Conservation (phyloP, 805 yeast genomes). For the Torulaspora delbrueckii region DNA sequence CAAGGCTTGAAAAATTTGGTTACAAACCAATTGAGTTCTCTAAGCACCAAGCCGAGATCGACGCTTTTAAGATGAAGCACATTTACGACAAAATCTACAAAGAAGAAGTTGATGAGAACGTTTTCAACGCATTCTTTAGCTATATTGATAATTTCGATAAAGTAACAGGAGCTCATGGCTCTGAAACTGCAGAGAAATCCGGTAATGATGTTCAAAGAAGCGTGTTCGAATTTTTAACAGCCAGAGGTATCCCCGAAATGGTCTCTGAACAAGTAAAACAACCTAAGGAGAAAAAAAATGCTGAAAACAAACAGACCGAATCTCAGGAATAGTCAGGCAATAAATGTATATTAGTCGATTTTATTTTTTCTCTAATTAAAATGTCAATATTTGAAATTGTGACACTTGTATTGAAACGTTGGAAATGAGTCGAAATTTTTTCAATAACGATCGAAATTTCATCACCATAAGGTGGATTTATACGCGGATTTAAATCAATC, state of each 20-base stretch:
- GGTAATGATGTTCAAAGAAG: conserved; percentile 32
- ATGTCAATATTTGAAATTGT: neutral
- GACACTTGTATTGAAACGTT: neutral
- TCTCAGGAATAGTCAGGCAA: neutral
- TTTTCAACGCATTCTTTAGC: conserved; percentile 84
- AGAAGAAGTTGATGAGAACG: conserved; percentile 84
- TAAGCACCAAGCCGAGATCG: conserved; percentile 64
- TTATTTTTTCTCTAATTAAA: neutral
- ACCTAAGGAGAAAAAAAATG: neutral
- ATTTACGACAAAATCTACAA: conserved; percentile 90
- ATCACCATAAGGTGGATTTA: neutral
- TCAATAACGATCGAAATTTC: neutral
- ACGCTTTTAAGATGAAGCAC: conserved; percentile 76
- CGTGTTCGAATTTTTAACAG: conserved; percentile 41
- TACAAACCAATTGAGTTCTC: conserved; percentile 69
- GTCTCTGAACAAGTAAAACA: neutral
- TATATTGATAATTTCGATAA: conserved; percentile 75
- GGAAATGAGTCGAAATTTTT: conserved; percentile 7
- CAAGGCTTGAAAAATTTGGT: conserved; percentile 65
- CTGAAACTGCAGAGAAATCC: conserved; percentile 31
- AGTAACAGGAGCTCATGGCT: conserved; percentile 50
- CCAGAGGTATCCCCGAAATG: conserved; percentile 36
- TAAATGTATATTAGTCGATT: neutral
- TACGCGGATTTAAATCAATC: neutral
- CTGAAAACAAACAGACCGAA: neutral